phyloP scores from a whole-genome alignment of 345 rosid genomes.

The Murraya koenigii region DNA sequence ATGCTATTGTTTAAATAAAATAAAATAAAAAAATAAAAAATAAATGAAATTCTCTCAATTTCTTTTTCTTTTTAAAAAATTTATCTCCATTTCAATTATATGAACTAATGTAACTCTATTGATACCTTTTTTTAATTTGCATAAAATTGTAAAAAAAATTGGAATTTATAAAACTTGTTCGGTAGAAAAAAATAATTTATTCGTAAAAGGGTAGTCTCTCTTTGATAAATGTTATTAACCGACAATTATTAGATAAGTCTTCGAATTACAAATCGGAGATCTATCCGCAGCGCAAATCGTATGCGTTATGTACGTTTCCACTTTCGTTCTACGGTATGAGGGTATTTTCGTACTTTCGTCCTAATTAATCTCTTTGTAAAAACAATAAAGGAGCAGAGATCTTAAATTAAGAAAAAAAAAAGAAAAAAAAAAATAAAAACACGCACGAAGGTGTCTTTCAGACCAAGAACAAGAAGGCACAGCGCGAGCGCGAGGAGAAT shows the following conservation, averaged over 20 bases:
- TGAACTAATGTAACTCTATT: not conserved
- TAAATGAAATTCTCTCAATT: not conserved
- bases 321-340: not conserved
- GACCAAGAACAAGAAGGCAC: slow-evolving; percentile 35
- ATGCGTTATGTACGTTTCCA: not conserved
- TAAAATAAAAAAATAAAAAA: too few relatives aligned
- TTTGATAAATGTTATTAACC: too few relatives aligned
- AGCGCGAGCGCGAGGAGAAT: slow-evolving; percentile 28
- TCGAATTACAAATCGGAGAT: not conserved
- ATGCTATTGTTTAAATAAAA: too few relatives aligned
- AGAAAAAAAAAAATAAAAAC: slow-evolving; percentile 12
- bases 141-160: not conserved
- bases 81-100: too few relatives aligned
- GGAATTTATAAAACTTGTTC: not conserved
- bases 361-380: not conserved
- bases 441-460: slow-evolving; percentile 48
- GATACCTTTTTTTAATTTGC: not conserved
- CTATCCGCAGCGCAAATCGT: not conserved
- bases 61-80: not conserved
- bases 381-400: slow-evolving; percentile 5
- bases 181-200: too few relatives aligned
- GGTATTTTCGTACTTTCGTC: slow-evolving; percentile 5
- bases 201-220: too few relatives aligned
- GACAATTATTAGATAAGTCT: not conserved
- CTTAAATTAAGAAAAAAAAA: not conserved